phyloP scores from a whole-genome alignment of 441 rosid species.

The Arabidopsis hybrid region DNA sequence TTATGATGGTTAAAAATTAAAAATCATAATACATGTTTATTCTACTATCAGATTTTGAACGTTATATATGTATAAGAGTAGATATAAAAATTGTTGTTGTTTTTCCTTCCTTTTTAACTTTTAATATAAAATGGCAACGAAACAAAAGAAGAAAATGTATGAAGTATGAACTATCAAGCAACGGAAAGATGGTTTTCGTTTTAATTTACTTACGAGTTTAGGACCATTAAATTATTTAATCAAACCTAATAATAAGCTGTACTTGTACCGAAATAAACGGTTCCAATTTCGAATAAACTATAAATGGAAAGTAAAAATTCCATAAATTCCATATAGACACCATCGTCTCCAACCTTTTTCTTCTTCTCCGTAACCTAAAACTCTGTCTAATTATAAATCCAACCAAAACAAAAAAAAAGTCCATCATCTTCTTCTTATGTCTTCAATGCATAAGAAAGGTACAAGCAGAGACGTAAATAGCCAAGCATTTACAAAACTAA shows the following conservation, averaged over 20 bases:
- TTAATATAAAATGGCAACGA: neutral
- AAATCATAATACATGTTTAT: too few relatives aligned
- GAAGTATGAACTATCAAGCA: too few relatives aligned
- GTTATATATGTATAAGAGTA: too few relatives aligned
- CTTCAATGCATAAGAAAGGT: constrained; percentile 33
- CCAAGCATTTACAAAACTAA: constrained; percentile 45
- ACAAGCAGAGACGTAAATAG: constrained; percentile 32
- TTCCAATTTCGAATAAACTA: constrained; percentile 28
- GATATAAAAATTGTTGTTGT: too few relatives aligned
- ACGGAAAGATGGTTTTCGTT: neutral
- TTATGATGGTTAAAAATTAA: too few relatives aligned
- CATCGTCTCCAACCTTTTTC: constrained; percentile 29
- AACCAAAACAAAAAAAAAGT: neutral
- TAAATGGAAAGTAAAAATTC: neutral
- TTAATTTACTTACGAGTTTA: neutral
- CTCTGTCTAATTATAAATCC: neutral
- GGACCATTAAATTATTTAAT: neutral
- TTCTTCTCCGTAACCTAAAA: neutral
- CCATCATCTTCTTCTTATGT: neutral
- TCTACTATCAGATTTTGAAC: too few relatives aligned
- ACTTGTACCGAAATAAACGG: constrained; percentile 26
- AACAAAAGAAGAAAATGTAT: neutral
- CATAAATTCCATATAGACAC: constrained; percentile 11
- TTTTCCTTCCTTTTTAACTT: too few relatives aligned
- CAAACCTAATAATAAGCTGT: constrained; percentile 6